Conservation (phyloP, 1,139 yeast species). For the Lodderomyces parapsilosis region DNA sequence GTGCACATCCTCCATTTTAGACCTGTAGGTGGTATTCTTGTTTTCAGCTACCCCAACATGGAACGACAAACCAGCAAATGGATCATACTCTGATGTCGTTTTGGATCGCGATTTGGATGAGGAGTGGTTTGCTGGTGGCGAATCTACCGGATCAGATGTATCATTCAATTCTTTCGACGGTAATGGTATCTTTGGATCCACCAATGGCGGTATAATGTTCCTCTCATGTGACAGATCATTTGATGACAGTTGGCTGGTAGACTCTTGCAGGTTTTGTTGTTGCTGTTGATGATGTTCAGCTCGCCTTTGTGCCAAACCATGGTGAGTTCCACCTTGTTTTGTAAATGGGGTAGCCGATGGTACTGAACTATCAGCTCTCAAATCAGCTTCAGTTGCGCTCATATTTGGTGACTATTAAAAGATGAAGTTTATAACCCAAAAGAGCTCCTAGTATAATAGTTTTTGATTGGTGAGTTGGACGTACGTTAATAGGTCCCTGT, state of each 20-base stretch:
- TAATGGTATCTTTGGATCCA: neutral
- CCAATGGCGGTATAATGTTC: neutral
- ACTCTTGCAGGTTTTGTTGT: neutral
- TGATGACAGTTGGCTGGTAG: neutral
- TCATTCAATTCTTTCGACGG: neutral
- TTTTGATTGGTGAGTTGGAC: no score
- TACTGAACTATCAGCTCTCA: neutral
- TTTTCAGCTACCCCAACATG: conserved; percentile 90
- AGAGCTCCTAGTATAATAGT: no score
- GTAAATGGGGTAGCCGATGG: neutral
- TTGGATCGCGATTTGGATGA: neutral
- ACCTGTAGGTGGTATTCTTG: conserved; percentile 74
- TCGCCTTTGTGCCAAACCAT: conserved; percentile 1
- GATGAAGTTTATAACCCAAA: no score
- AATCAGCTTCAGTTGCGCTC: neutral
- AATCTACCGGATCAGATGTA: neutral
- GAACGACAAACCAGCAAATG: conserved; percentile 57
- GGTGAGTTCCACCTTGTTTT: neutral
- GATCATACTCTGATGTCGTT: conserved; percentile 22
- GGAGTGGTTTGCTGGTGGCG: neutral
- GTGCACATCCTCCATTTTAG: conserved; percentile 96
- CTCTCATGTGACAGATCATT: neutral
- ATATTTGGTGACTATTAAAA: no score
- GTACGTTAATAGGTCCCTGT: no score
- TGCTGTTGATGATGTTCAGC: neutral